A percentile compares a stretch with the other conserved stretches of the same genome.
Conservation (phyloP, 345 rosid species). For the Gossypium australe region DNA sequence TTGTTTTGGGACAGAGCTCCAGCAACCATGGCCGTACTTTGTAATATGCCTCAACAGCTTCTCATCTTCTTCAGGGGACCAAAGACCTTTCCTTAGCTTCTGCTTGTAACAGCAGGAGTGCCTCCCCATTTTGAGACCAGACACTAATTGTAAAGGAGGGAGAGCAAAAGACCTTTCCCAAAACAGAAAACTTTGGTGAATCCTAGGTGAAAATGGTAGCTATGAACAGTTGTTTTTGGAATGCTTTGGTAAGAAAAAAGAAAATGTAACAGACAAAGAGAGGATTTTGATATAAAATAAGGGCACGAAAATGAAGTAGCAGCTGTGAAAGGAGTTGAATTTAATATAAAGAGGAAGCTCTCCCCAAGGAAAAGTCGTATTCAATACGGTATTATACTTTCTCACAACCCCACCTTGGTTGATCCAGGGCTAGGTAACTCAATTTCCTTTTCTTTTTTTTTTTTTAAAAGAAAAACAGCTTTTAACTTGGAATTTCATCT, state of each 20-base stretch:
- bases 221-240: conserved; percentile 19
- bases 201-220: conserved; percentile 34
- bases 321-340: conserved; percentile 37
- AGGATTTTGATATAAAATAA: conserved; percentile 13
- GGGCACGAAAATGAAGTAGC: conserved; percentile 44
- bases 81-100: conserved; percentile 92
- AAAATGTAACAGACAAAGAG: conserved; percentile 12
- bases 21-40: conserved; percentile 87
- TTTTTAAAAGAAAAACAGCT: no score
- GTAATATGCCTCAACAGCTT: conserved; percentile 83
- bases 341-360: conserved; percentile 34
- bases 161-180: conserved; percentile 7
- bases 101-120: conserved; percentile 96
- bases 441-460: not conserved
- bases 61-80: conserved; percentile 99
- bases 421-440: not conserved
- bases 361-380: conserved; percentile 24
- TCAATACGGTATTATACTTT: conserved; percentile 13
- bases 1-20: conserved; percentile 98
- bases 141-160: conserved; percentile 4
- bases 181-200: conserved; percentile 26
- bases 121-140: conserved; percentile 64
- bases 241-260: conserved; percentile 10
- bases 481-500: no score
- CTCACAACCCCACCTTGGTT: not conserved